Evolutionary conservation across 2,329 filamentous ascomycete species (phyloP).

Genomic region (Epichloe bromicola): DNA sequence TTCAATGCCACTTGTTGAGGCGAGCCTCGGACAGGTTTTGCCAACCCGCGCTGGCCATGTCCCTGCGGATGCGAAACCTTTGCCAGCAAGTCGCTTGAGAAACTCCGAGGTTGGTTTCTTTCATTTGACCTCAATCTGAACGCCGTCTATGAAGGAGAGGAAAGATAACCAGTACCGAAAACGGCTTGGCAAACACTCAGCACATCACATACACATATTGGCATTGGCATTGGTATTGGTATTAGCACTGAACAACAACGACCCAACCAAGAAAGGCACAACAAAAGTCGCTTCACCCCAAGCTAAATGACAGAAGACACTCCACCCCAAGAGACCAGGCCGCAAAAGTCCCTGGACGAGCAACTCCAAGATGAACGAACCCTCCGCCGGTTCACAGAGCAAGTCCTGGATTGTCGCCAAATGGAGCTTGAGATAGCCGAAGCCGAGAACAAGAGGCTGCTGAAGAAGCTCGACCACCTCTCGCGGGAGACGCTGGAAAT

Average conservation of each 20-base stretch:
- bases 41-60: background rate
- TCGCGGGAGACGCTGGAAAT: slow-evolving; percentile 18
- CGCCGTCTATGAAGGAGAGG: too few relatives aligned
- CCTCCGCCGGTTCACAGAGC: slow-evolving; percentile 23
- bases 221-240: too few relatives aligned
- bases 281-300: background rate
- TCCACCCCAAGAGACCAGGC: background rate
- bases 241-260: too few relatives aligned
- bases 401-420: slow-evolving; percentile 24
- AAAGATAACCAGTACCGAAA: too few relatives aligned
- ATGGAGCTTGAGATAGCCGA: slow-evolving; percentile 21
- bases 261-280: too few relatives aligned
- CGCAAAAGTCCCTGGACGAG: slow-evolving; percentile 10
- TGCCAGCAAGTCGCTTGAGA: too few relatives aligned
- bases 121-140: too few relatives aligned
- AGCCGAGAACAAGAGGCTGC: slow-evolving; percentile 15
- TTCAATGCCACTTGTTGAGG: background rate
- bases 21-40: background rate
- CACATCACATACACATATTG: too few relatives aligned
- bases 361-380: slow-evolving; percentile 19
- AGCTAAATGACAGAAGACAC: background rate
- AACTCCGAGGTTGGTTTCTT: too few relatives aligned
- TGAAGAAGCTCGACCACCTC: slow-evolving; percentile 16
- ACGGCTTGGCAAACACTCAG: too few relatives aligned
- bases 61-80: background rate